A percentile compares a stretch with the other conserved stretches of the same genome.
Evolutionary conservation across 2,329 filamentous ascomycete genomes (phyloP).

Genomic region (Fusarium sp.): DNA sequence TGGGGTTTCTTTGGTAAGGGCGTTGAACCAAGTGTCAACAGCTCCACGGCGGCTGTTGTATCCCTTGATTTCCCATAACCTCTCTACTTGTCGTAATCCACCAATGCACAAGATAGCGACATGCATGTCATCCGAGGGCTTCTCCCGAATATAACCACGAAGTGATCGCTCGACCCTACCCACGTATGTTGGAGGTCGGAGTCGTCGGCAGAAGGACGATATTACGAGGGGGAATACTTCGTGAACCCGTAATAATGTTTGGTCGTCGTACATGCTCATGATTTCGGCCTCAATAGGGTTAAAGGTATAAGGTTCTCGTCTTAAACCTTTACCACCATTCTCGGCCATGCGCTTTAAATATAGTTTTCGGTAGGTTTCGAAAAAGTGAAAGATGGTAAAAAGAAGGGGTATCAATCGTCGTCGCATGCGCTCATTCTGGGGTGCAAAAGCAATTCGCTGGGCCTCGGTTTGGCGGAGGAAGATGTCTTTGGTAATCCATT

Average conservation of each 20-base stretch:
- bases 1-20: constrained; percentile 61
- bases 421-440: constrained; percentile 75
- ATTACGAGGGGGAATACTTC: constrained; percentile 76
- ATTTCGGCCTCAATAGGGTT: constrained; percentile 75
- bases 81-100: constrained; percentile 74
- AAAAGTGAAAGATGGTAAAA: constrained; percentile 78
- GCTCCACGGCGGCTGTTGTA: constrained; percentile 73
- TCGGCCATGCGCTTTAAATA: constrained; percentile 71
- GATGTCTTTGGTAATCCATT: constrained; percentile 76
- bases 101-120: constrained; percentile 73
- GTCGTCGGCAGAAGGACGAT: constrained; percentile 73
- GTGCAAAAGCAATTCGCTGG: constrained; percentile 70
- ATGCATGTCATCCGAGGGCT: constrained; percentile 74
- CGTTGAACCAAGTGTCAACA: constrained; percentile 73
- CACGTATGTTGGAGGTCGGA: constrained; percentile 76
- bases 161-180: constrained; percentile 74
- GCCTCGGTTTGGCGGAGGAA: constrained; percentile 71
- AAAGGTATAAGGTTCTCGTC: constrained; percentile 68
- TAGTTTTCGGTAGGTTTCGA: constrained; percentile 74
- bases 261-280: constrained; percentile 76
- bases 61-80: constrained; percentile 77
- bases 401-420: constrained; percentile 74
- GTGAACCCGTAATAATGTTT: constrained; percentile 74
- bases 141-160: constrained; percentile 75
- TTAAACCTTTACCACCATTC: constrained; percentile 66